These are phyloP conservation scores for Scleromitrula shiraiana DNA, from an alignment of 2,329 filamentous ascomycete genomes.

Conservation along the genomic window DNA sequence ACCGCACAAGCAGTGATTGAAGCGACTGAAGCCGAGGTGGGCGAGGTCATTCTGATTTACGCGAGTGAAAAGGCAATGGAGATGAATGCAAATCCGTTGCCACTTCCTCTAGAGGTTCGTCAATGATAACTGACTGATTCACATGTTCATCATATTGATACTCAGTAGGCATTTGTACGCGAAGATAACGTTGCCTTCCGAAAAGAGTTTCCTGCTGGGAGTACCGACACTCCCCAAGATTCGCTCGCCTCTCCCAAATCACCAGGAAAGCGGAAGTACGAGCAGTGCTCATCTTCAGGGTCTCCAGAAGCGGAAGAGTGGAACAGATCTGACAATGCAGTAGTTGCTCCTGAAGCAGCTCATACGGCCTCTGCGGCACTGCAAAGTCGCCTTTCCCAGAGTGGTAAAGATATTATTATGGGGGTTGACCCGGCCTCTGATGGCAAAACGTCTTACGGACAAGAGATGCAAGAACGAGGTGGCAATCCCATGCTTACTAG, in stretches of 20 bases:
- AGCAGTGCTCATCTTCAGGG: slow-evolving; percentile 15
- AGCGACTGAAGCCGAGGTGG: slow-evolving; percentile 41
- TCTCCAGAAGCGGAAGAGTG: background rate
- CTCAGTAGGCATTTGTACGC: slow-evolving; percentile 38
- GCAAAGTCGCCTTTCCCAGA: background rate
- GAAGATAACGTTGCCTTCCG: slow-evolving; percentile 46
- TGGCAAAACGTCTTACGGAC: background rate
- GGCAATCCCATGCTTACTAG: slow-evolving; percentile 18
- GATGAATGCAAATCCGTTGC: slow-evolving; percentile 26
- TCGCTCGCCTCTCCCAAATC: slow-evolving; percentile 5
- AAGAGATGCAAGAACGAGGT: slow-evolving; percentile 27
- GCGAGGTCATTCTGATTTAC: slow-evolving; percentile 43
- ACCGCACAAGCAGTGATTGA: slow-evolving; percentile 38
- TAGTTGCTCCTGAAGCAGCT: background rate
- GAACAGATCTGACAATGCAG: background rate
- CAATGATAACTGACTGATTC: slow-evolving; percentile 12
- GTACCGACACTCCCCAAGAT: slow-evolving; percentile 10
- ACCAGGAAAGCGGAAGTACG: slow-evolving; percentile 24
- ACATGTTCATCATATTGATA: slow-evolving; percentile 8
- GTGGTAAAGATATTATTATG: slow-evolving; percentile 10
- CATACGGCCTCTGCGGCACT: background rate
- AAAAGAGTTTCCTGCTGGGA: slow-evolving; percentile 37
- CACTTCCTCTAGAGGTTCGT: slow-evolving; percentile 34
- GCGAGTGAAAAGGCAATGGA: slow-evolving; percentile 43
- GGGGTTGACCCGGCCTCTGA: slow-evolving; percentile 20